Evolutionary conservation across 768 basidiomycete species (phyloP), one percentile per base, ranked within the genome.

Genomic region (Suillus decipiens): DNA sequence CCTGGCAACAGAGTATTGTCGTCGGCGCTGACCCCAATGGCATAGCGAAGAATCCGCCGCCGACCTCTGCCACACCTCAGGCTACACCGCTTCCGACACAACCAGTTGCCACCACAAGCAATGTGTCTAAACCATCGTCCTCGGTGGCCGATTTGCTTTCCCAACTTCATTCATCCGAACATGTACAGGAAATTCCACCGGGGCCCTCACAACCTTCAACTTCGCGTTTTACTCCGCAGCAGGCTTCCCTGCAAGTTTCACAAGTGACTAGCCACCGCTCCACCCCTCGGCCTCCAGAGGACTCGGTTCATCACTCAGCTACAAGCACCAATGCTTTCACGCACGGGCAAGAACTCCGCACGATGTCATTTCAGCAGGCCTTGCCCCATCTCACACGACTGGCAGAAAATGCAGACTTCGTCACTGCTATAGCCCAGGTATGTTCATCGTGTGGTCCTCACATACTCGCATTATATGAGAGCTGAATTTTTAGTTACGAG

Each of bases 281-380:
- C 43, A 24, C 51, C 24, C 43, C 24, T 48, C 71, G 50, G 45
- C 57, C 66, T 64, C 64, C 69, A 57, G 56, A 28, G 6, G 10
- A 19, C 17, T 53, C 66, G 56, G 64, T 50, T 55, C 61, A 51
- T 56, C 37, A 59, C 28, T 12, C 24, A 24, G 60, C 28, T 41
- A 36, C 63, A 50, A 17, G 62, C 10, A 50, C 66, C 33, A 57
- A 63, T 34, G 31, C 58, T 7, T 12, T 11, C 43, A 47, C 64
- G 42, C 60, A 14, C 34, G 67, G 51, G 42, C 61, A 79, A 48
- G 82, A 87, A 66, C 64, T 82, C 57, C 82, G 80, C 60, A 73
- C 73, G 28, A 76, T 82, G 63, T 82, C 86, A 34, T 93, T 90
- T 71, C 88, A 87, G 66, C 87, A 93, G 67, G 83, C 90, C 0